Conservation (phyloP, 768 basidiomycete species). For the Amanita molliuscula region DNA sequence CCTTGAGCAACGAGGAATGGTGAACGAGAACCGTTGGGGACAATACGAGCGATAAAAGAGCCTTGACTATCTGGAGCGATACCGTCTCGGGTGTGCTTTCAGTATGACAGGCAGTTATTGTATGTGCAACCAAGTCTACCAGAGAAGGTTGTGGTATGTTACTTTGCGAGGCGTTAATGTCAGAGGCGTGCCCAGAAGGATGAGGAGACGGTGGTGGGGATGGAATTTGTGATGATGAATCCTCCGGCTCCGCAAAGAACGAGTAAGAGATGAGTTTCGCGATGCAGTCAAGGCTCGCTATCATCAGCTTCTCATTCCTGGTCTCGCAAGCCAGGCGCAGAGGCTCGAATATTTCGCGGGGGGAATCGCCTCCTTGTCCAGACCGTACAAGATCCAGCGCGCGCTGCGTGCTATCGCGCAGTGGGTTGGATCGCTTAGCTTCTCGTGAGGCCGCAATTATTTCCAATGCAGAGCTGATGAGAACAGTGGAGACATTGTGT, state of each 20-base stretch:
- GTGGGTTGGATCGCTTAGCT: slow-evolving; percentile 70
- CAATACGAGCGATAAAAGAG: slow-evolving; percentile 79
- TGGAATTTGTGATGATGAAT: slow-evolving; percentile 29
- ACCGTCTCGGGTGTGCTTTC: slow-evolving; percentile 85
- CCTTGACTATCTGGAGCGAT: slow-evolving; percentile 94
- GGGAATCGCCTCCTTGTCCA: slow-evolving; percentile 64
- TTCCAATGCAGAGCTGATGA: slow-evolving; percentile 80
- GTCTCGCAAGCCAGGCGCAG: slow-evolving; percentile 95
- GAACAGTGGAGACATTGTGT: slow-evolving; percentile 64
- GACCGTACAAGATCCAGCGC: slow-evolving; percentile 76
- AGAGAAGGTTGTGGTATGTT: slow-evolving; percentile 58
- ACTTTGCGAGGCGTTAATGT: slow-evolving; percentile 34
- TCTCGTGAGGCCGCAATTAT: slow-evolving; percentile 82
- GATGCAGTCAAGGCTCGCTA: slow-evolving; percentile 94
- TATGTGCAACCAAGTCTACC: slow-evolving; percentile 89
- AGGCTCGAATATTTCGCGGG: slow-evolving; percentile 92
- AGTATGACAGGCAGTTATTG: slow-evolving; percentile 85
- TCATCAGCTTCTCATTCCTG: slow-evolving; percentile 85
- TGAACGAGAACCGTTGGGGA: slow-evolving; percentile 85
- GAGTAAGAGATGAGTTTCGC: slow-evolving; percentile 96
- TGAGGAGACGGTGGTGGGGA: slow-evolving; percentile 77
- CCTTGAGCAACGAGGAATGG: slow-evolving; percentile 91
- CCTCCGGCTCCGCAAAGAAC: slow-evolving; percentile 72
- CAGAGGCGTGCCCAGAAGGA: slow-evolving; percentile 26
- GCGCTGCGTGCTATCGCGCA: slow-evolving; percentile 73